phyloP scores from a whole-genome alignment of 805 yeast genomes.

The Lachancea sp. region DNA sequence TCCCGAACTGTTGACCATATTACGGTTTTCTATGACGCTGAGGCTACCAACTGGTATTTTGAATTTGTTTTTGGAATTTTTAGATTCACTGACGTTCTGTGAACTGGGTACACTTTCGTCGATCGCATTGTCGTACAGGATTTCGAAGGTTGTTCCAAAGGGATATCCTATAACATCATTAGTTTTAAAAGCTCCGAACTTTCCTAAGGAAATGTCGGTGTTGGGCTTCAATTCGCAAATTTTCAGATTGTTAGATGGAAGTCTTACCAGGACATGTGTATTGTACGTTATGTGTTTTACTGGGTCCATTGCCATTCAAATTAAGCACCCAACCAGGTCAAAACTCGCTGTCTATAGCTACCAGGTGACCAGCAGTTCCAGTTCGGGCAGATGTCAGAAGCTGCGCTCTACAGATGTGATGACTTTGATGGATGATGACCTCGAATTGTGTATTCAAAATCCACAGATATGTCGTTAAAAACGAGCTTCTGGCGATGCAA shows the following conservation, averaged over 20 bases:
- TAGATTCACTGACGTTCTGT: constrained; percentile 2
- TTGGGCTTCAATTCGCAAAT: constrained; percentile 60
- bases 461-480: too few relatives aligned
- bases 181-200: constrained; percentile 80
- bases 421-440: too few relatives aligned
- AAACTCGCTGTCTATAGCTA: too few relatives aligned
- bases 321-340: not conserved
- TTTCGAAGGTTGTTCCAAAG: constrained; percentile 86
- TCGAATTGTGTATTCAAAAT: too few relatives aligned
- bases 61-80: constrained; percentile 2
- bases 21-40: constrained; percentile 14
- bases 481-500: too few relatives aligned
- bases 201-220: constrained; percentile 69
- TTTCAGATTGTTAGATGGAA: constrained; percentile 78
- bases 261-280: constrained; percentile 50
- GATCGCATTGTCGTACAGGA: constrained; percentile 38
- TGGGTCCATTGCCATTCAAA: constrained; percentile 19
- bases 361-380: too few relatives aligned
- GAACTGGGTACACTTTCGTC: constrained; percentile 13
- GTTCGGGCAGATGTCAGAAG: too few relatives aligned
- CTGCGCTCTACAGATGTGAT: too few relatives aligned
- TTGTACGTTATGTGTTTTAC: constrained; percentile 23
- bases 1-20: constrained; percentile 11
- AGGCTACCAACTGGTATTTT: constrained; percentile 26
- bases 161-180: constrained; percentile 73